Percentiles rank a stretch among this genome's conserved stretches.
Conservation (phyloP, 495 filamentous ascomycete genomes). For the Hypoxylon trugodes region DNA sequence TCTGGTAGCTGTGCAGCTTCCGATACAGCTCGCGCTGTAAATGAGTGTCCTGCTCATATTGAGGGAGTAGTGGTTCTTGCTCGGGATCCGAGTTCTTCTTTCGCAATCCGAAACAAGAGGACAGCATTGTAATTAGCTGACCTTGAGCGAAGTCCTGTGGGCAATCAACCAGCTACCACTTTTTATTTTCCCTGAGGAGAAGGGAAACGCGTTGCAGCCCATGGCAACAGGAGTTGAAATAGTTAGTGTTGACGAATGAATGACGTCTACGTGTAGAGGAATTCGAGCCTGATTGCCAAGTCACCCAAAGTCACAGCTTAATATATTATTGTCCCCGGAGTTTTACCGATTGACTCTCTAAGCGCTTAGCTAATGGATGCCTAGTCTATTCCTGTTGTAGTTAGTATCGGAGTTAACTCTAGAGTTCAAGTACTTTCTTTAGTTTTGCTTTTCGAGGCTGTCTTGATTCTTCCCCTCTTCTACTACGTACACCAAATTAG, state of each 20-base stretch:
- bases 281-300: too few relatives aligned
- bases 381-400: too few relatives aligned
- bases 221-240: constrained; percentile 4
- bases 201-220: constrained; percentile 4
- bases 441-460: too few relatives aligned
- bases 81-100: constrained; percentile 54
- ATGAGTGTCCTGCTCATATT: constrained; percentile 82
- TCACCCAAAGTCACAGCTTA: too few relatives aligned
- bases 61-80: constrained; percentile 80
- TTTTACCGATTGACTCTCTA: too few relatives aligned
- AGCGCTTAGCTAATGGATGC: too few relatives aligned
- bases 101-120: constrained; percentile 50
- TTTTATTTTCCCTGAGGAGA: not conserved
- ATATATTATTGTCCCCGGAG: too few relatives aligned
- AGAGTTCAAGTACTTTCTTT: too few relatives aligned
- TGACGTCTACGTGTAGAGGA: constrained; percentile 34
- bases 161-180: not conserved
- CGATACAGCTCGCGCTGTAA: constrained; percentile 79
- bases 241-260: constrained; percentile 30
- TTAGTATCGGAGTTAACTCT: too few relatives aligned
- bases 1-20: constrained; percentile 92
- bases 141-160: constrained; percentile 18
- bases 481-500: not conserved
- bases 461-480: too few relatives aligned
- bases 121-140: constrained; percentile 34